These are phyloP conservation scores for Phaffomyces thermotolerans DNA, from an alignment of 805 yeast species.

Conservation along the genomic window DNA sequence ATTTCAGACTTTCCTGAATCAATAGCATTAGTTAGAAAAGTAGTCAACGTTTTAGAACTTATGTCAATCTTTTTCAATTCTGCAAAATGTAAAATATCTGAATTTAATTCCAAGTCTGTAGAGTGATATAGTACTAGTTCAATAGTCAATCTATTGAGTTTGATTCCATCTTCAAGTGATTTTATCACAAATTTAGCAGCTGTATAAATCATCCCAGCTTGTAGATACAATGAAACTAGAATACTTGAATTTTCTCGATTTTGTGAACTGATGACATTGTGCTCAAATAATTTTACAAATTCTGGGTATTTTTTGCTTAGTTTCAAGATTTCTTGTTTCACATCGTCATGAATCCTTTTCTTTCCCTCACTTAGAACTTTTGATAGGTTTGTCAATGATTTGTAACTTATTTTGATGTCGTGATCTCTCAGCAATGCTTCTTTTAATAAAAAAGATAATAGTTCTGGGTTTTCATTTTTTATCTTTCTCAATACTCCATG, in stretches of 20 bases:
- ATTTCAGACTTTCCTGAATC: slow-evolving; percentile 2
- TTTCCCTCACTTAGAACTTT: not conserved
- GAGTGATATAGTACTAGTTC: slow-evolving; percentile 13
- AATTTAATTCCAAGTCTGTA: slow-evolving; percentile 4
- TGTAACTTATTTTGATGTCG: not conserved
- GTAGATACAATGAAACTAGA: slow-evolving; percentile 9
- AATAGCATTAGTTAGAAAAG: slow-evolving; percentile 10
- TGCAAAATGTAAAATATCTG: slow-evolving; percentile 4
- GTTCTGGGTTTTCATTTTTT: too few species aligned
- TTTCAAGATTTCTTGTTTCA: not conserved
- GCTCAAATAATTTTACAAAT: not conserved
- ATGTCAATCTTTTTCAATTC: slow-evolving; percentile 2
- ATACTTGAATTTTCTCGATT: not conserved
- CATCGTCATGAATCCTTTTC: not conserved
- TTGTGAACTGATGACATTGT: not conserved
- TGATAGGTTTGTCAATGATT: not conserved
- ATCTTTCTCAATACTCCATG: too few species aligned
- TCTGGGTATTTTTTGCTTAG: not conserved
- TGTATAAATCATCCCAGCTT: slow-evolving; percentile 1
- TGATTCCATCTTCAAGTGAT: not conserved
- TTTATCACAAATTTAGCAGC: slow-evolving; percentile 7
- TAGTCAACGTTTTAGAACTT: slow-evolving; percentile 11
- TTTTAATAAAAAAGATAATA: too few species aligned
- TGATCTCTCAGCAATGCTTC: too few species aligned
- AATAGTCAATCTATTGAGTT: slow-evolving; percentile 3